Conservation (phyloP, 306 rosid genomes). For the Fagus crenata region DNA sequence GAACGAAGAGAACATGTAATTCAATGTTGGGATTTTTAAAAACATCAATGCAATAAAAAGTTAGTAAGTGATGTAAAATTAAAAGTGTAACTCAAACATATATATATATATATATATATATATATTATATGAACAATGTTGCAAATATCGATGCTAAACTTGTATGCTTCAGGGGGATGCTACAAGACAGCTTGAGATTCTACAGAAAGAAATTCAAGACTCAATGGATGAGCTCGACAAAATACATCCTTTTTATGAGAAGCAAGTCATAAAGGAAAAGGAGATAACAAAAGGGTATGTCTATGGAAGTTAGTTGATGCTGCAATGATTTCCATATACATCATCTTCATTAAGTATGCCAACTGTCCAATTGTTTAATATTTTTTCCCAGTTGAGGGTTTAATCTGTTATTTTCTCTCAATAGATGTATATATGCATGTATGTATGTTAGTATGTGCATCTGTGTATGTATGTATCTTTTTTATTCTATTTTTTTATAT, state of each 20-base stretch:
- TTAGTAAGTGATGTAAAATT: no score
- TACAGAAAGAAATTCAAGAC: slow-evolving; percentile 73
- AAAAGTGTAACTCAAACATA: no score
- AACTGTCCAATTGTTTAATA: neutral
- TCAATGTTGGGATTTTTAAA: no score
- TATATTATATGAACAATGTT: slow-evolving; percentile 11
- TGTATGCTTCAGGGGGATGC: slow-evolving; percentile 72
- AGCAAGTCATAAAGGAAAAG: slow-evolving; percentile 67
- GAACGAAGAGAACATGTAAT: no score
- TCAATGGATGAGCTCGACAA: slow-evolving; percentile 70
- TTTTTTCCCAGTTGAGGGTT: neutral
- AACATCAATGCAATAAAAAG: no score
- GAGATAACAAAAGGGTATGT: slow-evolving; percentile 75
- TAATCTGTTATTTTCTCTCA: neutral
- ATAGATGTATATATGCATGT: neutral
- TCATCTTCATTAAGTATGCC: neutral
- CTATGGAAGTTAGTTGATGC: slow-evolving; percentile 16
- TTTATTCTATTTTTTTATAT: neutral
- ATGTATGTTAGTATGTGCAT: no score
- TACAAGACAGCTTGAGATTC: slow-evolving; percentile 52
- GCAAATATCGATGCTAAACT: slow-evolving; percentile 24
- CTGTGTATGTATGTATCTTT: no score
- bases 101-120: no score
- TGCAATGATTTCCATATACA: neutral
- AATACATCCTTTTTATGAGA: slow-evolving; percentile 72